These are phyloP conservation scores for Cystofilobasidium macerans DNA, from an alignment of 768 basidiomycete species.

Conservation along the genomic window DNA sequence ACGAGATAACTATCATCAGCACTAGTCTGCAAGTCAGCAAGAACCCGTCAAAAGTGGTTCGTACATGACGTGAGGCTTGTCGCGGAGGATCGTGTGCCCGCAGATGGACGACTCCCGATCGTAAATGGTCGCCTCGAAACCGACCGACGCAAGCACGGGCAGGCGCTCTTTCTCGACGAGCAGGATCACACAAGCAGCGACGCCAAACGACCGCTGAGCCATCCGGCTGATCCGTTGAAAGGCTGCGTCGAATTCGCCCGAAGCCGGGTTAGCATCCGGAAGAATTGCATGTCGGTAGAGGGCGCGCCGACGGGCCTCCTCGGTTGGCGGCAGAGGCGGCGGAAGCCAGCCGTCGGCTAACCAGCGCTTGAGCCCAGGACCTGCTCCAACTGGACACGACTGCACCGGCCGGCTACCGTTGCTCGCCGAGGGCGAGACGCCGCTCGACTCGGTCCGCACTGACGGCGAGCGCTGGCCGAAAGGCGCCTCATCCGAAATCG, in stretches of 20 bases:
- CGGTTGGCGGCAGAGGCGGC: constrained; percentile 8
- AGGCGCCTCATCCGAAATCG: too few species aligned
- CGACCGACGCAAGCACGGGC: constrained; percentile 6
- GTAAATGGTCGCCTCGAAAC: background rate
- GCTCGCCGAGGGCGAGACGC: too few species aligned
- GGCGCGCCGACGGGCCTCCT: background rate
- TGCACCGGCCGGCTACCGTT: too few species aligned
- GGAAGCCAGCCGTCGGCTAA: background rate
- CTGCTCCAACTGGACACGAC: too few species aligned
- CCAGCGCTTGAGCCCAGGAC: background rate
- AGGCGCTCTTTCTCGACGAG: constrained; percentile 2
- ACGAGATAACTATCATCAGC: too few species aligned
- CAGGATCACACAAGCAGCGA: background rate
- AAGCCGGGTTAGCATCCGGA: background rate
- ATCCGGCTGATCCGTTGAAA: background rate
- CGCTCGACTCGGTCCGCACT: too few species aligned
- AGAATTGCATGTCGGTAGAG: background rate
- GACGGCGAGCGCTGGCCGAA: too few species aligned
- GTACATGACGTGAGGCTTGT: background rate
- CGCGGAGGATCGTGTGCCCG: background rate
- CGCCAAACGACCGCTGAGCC: background rate
- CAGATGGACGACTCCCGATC: background rate
- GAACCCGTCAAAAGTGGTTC: too few species aligned
- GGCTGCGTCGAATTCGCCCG: background rate
- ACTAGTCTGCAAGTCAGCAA: too few species aligned